These are phyloP conservation scores for Daldinia caldariorum DNA, from an alignment of 495 filamentous ascomycete genomes.

Conservation along the genomic window DNA sequence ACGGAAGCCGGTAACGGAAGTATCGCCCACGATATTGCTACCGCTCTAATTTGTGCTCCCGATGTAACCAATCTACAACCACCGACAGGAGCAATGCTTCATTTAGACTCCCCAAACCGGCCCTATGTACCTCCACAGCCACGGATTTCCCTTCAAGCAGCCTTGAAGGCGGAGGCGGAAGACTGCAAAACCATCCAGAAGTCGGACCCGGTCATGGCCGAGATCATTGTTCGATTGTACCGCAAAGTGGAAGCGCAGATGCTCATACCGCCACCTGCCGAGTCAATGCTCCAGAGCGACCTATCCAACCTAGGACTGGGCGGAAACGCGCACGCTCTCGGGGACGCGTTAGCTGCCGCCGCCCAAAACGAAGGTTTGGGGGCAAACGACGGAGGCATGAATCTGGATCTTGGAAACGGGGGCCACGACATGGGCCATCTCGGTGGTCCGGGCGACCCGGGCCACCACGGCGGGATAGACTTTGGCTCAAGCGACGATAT, in stretches of 20 bases:
- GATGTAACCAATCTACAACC: slow-evolving; percentile 59
- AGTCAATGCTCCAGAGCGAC: slow-evolving; percentile 48
- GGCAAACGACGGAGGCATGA: slow-evolving; percentile 37
- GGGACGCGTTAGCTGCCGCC: slow-evolving; percentile 49
- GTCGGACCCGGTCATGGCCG: slow-evolving; percentile 68
- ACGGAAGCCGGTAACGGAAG: slow-evolving; percentile 63
- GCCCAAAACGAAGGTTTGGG: slow-evolving; percentile 45
- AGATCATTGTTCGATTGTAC: slow-evolving; percentile 78
- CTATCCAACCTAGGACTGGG: slow-evolving; percentile 42
- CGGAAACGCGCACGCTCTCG: slow-evolving; percentile 44
- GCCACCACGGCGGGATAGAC: slow-evolving; percentile 38
- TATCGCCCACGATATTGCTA: slow-evolving; percentile 77
- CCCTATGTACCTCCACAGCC: slow-evolving; percentile 47
- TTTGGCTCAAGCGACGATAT: slow-evolving; percentile 44
- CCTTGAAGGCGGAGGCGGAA: slow-evolving; percentile 70
- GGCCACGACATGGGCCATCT: slow-evolving; percentile 41
- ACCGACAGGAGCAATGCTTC: slow-evolving; percentile 49
- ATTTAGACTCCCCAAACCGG: slow-evolving; percentile 42
- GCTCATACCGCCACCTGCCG: slow-evolving; percentile 48
- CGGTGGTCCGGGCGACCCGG: slow-evolving; percentile 34
- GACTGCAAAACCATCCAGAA: slow-evolving; percentile 70
- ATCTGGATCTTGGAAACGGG: slow-evolving; percentile 36
- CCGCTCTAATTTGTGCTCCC: slow-evolving; percentile 77
- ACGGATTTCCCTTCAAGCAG: slow-evolving; percentile 68
- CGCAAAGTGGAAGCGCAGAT: slow-evolving; percentile 75